Conservation (phyloP, 139 green algal genomes). For the Ulvella scutata region DNA sequence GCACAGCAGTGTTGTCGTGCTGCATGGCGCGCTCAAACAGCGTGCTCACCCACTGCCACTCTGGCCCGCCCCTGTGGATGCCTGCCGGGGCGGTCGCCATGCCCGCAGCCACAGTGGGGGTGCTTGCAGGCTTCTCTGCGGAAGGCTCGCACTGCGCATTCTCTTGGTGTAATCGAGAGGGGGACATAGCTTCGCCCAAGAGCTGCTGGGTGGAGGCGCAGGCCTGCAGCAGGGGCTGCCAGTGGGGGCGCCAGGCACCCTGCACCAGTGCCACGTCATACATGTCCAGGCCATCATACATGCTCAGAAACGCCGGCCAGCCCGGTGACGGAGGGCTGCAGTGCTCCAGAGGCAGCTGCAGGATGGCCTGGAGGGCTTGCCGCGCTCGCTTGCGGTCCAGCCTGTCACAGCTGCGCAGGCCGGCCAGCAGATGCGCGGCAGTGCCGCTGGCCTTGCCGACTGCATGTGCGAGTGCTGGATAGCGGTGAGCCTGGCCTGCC, state of each 20-base stretch:
- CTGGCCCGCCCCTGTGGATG: no score
- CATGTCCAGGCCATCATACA: background rate
- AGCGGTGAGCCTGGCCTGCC: background rate
- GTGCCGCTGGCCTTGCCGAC: background rate
- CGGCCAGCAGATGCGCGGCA: background rate
- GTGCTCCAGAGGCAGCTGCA: background rate
- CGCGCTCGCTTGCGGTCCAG: background rate
- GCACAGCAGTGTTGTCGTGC: background rate
- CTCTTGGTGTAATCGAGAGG: background rate
- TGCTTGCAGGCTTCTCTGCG: background rate
- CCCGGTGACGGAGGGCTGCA: background rate
- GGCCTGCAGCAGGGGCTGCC: background rate
- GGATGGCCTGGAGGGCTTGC: background rate
- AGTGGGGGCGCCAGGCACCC: background rate
- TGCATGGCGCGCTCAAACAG: background rate
- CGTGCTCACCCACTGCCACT: background rate
- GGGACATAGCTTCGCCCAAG: background rate
- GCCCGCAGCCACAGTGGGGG: background rate
- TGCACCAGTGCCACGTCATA: background rate
- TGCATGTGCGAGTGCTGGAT: background rate
- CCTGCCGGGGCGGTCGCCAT: background rate
- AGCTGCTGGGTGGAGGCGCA: background rate
- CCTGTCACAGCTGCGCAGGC: background rate
- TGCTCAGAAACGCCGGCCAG: background rate
- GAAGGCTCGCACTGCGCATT: no score